A percentile compares a stretch with the other conserved stretches of the same genome.
Evolutionary conservation across 768 basidiomycete species (phyloP).

Genomic region (Mycena albidolilacea): DNA sequence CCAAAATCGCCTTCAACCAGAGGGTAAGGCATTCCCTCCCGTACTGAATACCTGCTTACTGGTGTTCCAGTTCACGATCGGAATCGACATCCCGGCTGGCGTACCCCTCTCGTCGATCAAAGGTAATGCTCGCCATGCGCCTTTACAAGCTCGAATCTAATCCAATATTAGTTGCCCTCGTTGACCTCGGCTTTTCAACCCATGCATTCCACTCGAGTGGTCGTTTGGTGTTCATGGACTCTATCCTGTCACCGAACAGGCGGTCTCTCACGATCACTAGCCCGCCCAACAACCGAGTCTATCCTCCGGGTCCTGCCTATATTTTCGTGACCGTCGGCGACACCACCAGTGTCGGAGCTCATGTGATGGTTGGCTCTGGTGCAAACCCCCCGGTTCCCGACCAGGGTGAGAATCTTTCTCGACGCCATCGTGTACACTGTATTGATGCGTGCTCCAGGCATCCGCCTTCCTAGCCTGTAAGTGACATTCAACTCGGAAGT

Average conservation of each 20-base stretch:
- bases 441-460: not conserved
- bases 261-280: constrained; percentile 51
- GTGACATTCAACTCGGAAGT: not conserved
- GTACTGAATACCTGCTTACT: not conserved
- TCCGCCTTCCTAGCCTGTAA: not conserved
- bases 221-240: constrained; percentile 51
- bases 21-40: not conserved
- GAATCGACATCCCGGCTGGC: constrained; percentile 46
- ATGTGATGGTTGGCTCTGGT: constrained; percentile 44
- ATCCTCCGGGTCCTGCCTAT: constrained; percentile 48
- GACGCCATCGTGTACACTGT: not conserved
- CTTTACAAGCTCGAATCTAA: not conserved
- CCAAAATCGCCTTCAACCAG: constrained; percentile 47
- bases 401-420: constrained; percentile 23
- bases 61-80: constrained; percentile 43
- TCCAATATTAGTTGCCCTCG: constrained; percentile 43
- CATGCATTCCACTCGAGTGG: constrained; percentile 52
- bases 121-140: constrained; percentile 2
- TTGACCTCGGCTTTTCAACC: constrained; percentile 51
- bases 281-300: constrained; percentile 52
- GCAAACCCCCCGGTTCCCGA: constrained; percentile 35
- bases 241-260: constrained; percentile 42
- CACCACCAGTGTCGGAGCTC: constrained; percentile 40
- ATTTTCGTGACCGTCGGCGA: constrained; percentile 49
- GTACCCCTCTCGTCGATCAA: constrained; percentile 25